A percentile compares a stretch with the other conserved stretches of the same genome.
phyloP scores from a whole-genome alignment of 768 basidiomycete species.

The Porphyrellus cyaneotinctus region DNA sequence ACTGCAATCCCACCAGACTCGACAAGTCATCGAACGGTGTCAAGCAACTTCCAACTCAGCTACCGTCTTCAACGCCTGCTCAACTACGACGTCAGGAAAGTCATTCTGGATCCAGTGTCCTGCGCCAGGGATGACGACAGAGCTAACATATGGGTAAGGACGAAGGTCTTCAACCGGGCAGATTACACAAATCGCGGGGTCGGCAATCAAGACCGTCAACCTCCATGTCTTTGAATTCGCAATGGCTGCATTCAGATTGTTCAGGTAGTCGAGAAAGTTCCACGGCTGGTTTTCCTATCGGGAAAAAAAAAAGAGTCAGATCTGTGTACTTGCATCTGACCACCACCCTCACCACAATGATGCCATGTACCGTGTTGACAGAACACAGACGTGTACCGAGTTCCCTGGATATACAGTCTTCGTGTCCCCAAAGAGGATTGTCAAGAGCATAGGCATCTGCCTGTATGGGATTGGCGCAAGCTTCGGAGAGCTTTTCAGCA shows the following conservation, averaged over 20 bases:
- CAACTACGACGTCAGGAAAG: conserved; percentile 19
- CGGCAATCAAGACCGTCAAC: conserved; percentile 13
- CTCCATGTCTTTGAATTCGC: conserved; percentile 9
- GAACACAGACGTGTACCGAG: conserved; percentile 15
- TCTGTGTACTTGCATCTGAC: neutral
- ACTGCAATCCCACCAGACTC: too few relatives aligned
- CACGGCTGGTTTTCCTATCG: conserved; percentile 17
- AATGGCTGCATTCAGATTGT: neutral
- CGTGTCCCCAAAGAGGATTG: conserved; percentile 15
- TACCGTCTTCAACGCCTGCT: conserved; percentile 15
- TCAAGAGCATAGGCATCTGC: conserved; percentile 1
- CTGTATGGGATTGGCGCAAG: neutral
- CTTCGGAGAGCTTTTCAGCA: neutral
- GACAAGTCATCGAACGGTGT: too few relatives aligned
- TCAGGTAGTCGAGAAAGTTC: conserved; percentile 11
- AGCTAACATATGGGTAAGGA: conserved; percentile 14
- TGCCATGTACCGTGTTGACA: neutral
- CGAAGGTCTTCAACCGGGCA: conserved; percentile 7
- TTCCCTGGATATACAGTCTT: conserved; percentile 4
- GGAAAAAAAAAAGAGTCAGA: neutral
- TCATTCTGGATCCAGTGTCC: conserved; percentile 28
- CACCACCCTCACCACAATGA: neutral
- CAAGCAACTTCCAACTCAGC: conserved; percentile 10
- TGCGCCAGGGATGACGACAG: conserved; percentile 9
- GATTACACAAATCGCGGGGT: conserved; percentile 5